Evolutionary conservation across 2,329 filamentous ascomycete genomes (phyloP).

Genomic region (Talaromyces sp.): DNA sequence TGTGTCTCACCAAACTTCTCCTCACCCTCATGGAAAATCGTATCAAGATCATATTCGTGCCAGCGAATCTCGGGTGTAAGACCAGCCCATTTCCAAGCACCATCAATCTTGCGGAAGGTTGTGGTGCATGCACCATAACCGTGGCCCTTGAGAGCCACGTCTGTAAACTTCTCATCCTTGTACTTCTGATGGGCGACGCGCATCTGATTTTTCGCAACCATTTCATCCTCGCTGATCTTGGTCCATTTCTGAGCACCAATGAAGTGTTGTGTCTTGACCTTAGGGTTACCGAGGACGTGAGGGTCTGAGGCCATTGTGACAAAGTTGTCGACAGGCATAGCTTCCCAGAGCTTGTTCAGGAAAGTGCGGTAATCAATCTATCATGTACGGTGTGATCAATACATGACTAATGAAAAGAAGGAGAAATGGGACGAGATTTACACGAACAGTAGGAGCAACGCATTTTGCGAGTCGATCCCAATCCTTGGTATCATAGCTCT

Average conservation of each 20-base stretch:
- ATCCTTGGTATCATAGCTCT: slow-evolving; percentile 16
- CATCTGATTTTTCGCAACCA: slow-evolving; percentile 29
- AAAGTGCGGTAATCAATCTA: slow-evolving; percentile 12
- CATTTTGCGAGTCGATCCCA: slow-evolving; percentile 16
- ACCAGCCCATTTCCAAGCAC: slow-evolving; percentile 32
- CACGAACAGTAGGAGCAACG: slow-evolving; percentile 14
- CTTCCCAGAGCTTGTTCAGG: slow-evolving; percentile 6
- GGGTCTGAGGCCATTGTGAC: slow-evolving; percentile 6
- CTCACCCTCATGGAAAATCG: background rate
- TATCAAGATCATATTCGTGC: slow-evolving; percentile 23
- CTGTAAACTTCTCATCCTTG: slow-evolving; percentile 44
- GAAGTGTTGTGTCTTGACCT: slow-evolving; percentile 23
- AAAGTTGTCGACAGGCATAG: slow-evolving; percentile 18
- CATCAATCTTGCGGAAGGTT: slow-evolving; percentile 32
- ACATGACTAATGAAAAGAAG: background rate
- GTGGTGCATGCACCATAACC: slow-evolving; percentile 41
- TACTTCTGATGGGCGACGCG: slow-evolving; percentile 59
- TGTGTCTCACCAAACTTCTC: background rate
- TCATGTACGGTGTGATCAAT: background rate
- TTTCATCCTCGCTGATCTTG: slow-evolving; percentile 25
- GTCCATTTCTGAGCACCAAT: slow-evolving; percentile 24
- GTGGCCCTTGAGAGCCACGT: slow-evolving; percentile 56
- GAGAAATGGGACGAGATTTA: background rate
- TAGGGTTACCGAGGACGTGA: slow-evolving; percentile 20
- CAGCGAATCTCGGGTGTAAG: slow-evolving; percentile 28